These are phyloP conservation scores for Lolium perenne DNA, from an alignment of 176 grass and related monocot species.

Conservation along the genomic window DNA sequence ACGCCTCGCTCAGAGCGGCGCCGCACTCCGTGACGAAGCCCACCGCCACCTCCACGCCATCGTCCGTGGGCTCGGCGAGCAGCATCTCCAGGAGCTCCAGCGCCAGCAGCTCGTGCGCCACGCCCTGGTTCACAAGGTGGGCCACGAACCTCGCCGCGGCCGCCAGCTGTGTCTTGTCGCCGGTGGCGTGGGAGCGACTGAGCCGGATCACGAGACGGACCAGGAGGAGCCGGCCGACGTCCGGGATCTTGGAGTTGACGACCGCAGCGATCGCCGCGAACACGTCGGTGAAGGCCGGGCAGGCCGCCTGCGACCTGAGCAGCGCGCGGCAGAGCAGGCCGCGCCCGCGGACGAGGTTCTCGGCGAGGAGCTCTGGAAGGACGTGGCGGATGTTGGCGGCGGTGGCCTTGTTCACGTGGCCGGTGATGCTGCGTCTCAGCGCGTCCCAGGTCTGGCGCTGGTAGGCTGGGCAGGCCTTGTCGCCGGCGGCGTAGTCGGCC, in stretches of 20 bases:
- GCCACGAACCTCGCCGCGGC: slow-evolving; percentile 7
- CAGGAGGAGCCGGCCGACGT: slow-evolving; percentile 57
- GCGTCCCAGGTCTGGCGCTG: slow-evolving; percentile 12
- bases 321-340: slow-evolving; percentile 67
- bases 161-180: background rate
- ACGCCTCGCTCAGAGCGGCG: slow-evolving; percentile 33
- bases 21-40: slow-evolving; percentile 51
- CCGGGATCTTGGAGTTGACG: slow-evolving; percentile 59
- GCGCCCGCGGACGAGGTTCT: slow-evolving; percentile 63
- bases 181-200: background rate
- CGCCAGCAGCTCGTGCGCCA: slow-evolving; percentile 14
- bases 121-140: slow-evolving; percentile 23
- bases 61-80: background rate
- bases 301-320: slow-evolving; percentile 59
- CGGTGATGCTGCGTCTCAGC: background rate
- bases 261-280: slow-evolving; percentile 58
- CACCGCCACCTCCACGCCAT: slow-evolving; percentile 44
- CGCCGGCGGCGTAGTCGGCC: background rate
- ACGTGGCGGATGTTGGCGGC: slow-evolving; percentile 62
- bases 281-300: slow-evolving; percentile 58
- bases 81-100: slow-evolving; percentile 4
- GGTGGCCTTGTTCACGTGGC: slow-evolving; percentile 33
- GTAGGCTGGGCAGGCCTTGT: background rate
- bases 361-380: slow-evolving; percentile 58
- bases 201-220: slow-evolving; percentile 43